Evolutionary conservation across 1,139 yeast species (phyloP).

Genomic region (Scheffersomyces stambukii): DNA sequence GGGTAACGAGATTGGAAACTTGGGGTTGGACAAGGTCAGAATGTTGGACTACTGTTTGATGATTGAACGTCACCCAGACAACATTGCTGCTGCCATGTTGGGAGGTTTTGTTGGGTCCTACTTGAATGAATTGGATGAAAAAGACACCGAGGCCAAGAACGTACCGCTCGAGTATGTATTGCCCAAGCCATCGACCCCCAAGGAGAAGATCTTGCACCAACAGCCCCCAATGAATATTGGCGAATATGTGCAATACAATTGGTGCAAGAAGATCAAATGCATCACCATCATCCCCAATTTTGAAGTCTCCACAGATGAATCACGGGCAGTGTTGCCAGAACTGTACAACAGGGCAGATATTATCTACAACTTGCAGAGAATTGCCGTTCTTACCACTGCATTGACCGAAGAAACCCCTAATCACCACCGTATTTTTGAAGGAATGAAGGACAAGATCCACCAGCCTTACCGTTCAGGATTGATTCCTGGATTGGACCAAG

Average conservation of each 20-base stretch:
- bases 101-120: conserved; percentile 98
- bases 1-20: conserved; percentile 77
- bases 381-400: conserved; percentile 59
- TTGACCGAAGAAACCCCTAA: conserved; percentile 80
- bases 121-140: conserved; percentile 69
- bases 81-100: conserved; percentile 97
- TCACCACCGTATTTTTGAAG: conserved; percentile 77
- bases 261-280: conserved; percentile 81
- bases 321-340: conserved; percentile 83
- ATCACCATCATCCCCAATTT: conserved; percentile 89
- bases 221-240: conserved; percentile 84
- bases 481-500: conserved; percentile 86
- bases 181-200: conserved; percentile 74
- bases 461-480: conserved; percentile 91
- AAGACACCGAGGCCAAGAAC: conserved; percentile 69
- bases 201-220: conserved; percentile 30
- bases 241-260: conserved; percentile 80
- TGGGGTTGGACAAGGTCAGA: conserved; percentile 70
- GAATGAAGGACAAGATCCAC: conserved; percentile 95
- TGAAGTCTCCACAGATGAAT: conserved; percentile 88
- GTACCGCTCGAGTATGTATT: conserved; percentile 82
- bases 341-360: conserved; percentile 78
- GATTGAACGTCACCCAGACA: conserved; percentile 98
- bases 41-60: conserved; percentile 91
- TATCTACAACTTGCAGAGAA: conserved; percentile 70